Evolutionary conservation across 495 filamentous ascomycete species (phyloP), one percentile per base, ranked within the genome.

Genomic region (Aspergillus heteromorphus): DNA sequence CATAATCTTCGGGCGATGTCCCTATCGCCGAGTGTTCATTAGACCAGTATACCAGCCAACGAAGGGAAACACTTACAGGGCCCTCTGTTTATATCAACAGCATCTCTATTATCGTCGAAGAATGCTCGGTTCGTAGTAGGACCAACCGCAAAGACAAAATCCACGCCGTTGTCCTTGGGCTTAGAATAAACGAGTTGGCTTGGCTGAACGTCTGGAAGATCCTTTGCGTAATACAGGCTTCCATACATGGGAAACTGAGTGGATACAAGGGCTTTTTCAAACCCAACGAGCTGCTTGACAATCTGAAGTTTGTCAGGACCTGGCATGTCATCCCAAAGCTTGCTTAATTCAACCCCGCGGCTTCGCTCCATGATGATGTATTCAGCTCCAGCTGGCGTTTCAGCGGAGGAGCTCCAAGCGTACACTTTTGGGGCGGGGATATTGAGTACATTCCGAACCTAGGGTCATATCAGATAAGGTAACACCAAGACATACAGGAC

Each of bases 321-420:
- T 1, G 20, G 17, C 43, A 47, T 47, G 7, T 27, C 43, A 11
- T 21, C 25, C 64, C 65, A 52, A 5, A 31, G n/a, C 11, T 29
- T 38, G 9, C 30, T 40, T 21, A 52, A 40, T 36, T 52, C 19
- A 25, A 36, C 34, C 13, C 55, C 55, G n/a, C 34, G 34, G 34
- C 34, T 38, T 18, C 42, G 20, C 36, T 53, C 45, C 27, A 52
- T 43, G 4, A 55, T 14, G 29, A 58, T 54, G 38, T 56, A 56
- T 14, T 51, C 54, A 18, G 42, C 54, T 4, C 48, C 48, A 14
- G 51, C 54, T n/a, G 48, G 36, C 7, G 38, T 56, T 18, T 17
- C 17, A 8, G 29, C 8, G 0, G 51, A 30, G 1, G 55, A 17
- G 10, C 25, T 45, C 40, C 48, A 59, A 2, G 16, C 6, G 13